These are phyloP conservation scores for Dactylonectria estremocensis DNA, from an alignment of 2,329 filamentous ascomycete genomes.

Conservation along the genomic window DNA sequence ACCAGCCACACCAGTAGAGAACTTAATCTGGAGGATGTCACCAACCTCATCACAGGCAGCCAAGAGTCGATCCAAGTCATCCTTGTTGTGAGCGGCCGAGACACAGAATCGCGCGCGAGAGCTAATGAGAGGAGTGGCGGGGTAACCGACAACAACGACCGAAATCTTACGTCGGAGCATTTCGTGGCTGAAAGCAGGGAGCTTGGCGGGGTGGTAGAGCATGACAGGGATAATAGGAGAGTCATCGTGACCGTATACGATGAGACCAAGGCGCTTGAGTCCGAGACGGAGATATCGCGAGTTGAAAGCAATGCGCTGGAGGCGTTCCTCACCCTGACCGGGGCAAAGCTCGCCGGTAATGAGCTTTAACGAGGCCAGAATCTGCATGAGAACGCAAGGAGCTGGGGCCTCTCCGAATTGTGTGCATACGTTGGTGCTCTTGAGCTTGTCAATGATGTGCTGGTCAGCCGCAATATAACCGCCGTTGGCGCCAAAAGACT, in stretches of 20 bases:
- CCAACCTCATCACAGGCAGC: constrained; percentile 93
- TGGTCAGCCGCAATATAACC: constrained; percentile 95
- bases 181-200: constrained; percentile 97
- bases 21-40: constrained; percentile 93
- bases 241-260: constrained; percentile 97
- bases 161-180: constrained; percentile 99
- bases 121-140: constrained; percentile 94
- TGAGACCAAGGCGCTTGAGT: constrained; percentile 95
- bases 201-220: constrained; percentile 98
- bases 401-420: constrained; percentile 90
- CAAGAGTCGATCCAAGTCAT: constrained; percentile 92
- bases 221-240: constrained; percentile 96
- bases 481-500: constrained; percentile 98
- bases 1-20: constrained; percentile 95
- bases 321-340: constrained; percentile 94
- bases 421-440: constrained; percentile 87
- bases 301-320: constrained; percentile 98
- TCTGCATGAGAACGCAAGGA: constrained; percentile 92
- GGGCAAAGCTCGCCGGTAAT: constrained; percentile 91
- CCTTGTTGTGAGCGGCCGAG: constrained; percentile 96
- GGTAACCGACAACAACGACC: constrained; percentile 97
- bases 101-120: constrained; percentile 97
- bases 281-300: constrained; percentile 97
- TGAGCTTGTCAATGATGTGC: constrained; percentile 91
- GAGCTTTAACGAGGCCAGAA: constrained; percentile 86